These are phyloP conservation scores for Penicillium sp. DNA, from an alignment of 2,329 filamentous ascomycete species.

Conservation along the genomic window DNA sequence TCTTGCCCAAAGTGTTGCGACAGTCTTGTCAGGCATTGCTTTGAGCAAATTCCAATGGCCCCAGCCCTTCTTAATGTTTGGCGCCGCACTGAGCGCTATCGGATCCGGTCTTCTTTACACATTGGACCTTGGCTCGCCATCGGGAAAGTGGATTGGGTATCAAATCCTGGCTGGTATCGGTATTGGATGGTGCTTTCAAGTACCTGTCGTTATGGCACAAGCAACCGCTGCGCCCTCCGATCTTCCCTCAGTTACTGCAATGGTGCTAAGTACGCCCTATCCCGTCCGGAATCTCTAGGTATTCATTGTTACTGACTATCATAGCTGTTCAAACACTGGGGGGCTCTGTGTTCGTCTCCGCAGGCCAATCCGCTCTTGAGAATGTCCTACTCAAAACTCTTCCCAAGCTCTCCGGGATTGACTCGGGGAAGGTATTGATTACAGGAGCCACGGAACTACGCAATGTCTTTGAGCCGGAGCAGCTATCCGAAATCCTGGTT, in stretches of 20 bases:
- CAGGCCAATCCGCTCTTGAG: slow-evolving; percentile 35
- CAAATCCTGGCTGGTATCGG: slow-evolving; percentile 39
- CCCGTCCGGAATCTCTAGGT: background rate
- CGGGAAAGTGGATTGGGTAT: slow-evolving; percentile 43
- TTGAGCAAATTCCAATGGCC: slow-evolving; percentile 32
- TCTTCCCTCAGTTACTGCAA: slow-evolving; percentile 20
- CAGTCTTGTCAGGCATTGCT: slow-evolving; percentile 30
- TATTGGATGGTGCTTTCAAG: slow-evolving; percentile 26
- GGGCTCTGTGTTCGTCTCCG: slow-evolving; percentile 36
- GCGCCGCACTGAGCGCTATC: slow-evolving; percentile 29
- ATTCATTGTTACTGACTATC: background rate
- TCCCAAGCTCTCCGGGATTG: background rate
- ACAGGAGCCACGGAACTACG: slow-evolving; percentile 14
- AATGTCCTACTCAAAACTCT: slow-evolving; percentile 29
- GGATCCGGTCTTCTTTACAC: slow-evolving; percentile 41
- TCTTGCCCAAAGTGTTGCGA: slow-evolving; percentile 34
- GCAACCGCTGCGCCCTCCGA: slow-evolving; percentile 25
- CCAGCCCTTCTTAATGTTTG: slow-evolving; percentile 31
- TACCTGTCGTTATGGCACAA: slow-evolving; percentile 30
- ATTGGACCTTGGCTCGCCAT: slow-evolving; percentile 29
- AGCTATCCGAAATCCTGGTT: background rate
- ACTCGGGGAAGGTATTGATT: background rate
- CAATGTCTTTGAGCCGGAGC: background rate
- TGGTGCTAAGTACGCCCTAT: slow-evolving; percentile 19
- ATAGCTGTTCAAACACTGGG: slow-evolving; percentile 30